Evolutionary conservation across 352 stramenopile species (phyloP), one percentile per base, ranked within the genome.

Genomic region (Stephanocyclus meneghinianus): DNA sequence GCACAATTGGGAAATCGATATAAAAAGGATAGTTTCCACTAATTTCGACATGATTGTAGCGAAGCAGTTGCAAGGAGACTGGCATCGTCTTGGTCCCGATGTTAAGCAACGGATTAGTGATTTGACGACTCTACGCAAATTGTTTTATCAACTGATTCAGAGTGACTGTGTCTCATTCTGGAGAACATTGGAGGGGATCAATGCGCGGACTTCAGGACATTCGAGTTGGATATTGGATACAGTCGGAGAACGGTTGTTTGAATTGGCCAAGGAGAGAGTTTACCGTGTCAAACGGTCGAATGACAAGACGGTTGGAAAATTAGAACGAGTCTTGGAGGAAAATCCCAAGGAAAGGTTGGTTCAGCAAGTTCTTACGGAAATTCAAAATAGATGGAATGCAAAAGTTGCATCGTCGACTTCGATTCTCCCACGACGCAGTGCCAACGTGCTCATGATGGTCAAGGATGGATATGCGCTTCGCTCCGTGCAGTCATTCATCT

Each of bases 131-230:
- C 74, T 97, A 35, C 82, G 93, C 26, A 83, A 91, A 21, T 81
- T 97, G 16, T 96, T 99, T 60, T 90, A 96, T 61, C 96, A 97
- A 76, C 80, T 99, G 40, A 94, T 98, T 67, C 93, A 95, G 26
- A 98, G 98, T 85, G 97, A 99, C 80, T 96, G 95, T 18, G 95
- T 99, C 62, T 96, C 94, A 15, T 99, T 98, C 84, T 98, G 97
- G 76, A 95, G 90, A n/a, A 95, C 98, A 40, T 82, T 99, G 4
- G 77, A 97, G 42, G 95, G 87, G 47, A 93, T 98, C 66, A 95
- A 98, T 71, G 86, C 76, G 7, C 95, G 68, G 89, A 97, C 89
- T 92, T 90, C 81, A 77, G 92, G 21, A 78, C 95, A 76, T 83
- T 97, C 95, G 18, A 91, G 96, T 30, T 99, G 97, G 97, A 77